Base-by-base conservation (phyloP, 306 rosid genomes). In the Pyrus pyrifolia region DNA sequence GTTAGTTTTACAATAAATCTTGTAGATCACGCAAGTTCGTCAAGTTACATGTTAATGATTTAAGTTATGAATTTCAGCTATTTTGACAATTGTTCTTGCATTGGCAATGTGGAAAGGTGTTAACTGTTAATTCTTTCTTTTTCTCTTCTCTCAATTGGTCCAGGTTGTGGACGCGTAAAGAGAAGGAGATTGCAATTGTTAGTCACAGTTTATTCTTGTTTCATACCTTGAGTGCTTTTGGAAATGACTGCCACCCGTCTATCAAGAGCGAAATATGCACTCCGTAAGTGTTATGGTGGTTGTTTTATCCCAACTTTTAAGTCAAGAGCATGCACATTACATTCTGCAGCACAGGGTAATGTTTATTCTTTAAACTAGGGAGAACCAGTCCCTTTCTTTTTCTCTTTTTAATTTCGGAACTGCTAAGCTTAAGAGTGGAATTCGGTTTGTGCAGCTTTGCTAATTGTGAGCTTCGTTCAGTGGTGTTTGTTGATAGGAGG, bases 91-190 rank as follows among this genome's bases (percentile, higher is more conserved):
- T 8, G 38, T 70, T 68, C 33, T 69, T 45, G 49, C 30, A 62
- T 29, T 49, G 52, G 57, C 49, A 33, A 35, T 9, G 25, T 76
- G 40, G 22, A 38, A 44, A 10, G 29, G 51, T 60, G 46, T 33
- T 15, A 15, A 49, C 55, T 15, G 55, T 49, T 25, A 30, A 5
- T 33, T 27, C 31, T 14, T 19, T 59, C 3, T 60, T 5, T 30
- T 66, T 72, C n/a, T n/a, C 53, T 29, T 58, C 70, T 60, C 13
- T 4, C 45, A 27, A 71, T 64, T 72, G 73, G 15, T 83, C 64
- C 88, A 95, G 99, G 99, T 73, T 95, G 84, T 95, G 97, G 98
- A 90, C 96, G 5, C 92, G 96, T 25, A 80, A 95, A 85, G 97
- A 95, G 85, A 88, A 89, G 68, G 93, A 95, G 84, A 95, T 95